phyloP scores from a whole-genome alignment of 2,329 filamentous ascomycete species.

The Cryphonectria japonica region DNA sequence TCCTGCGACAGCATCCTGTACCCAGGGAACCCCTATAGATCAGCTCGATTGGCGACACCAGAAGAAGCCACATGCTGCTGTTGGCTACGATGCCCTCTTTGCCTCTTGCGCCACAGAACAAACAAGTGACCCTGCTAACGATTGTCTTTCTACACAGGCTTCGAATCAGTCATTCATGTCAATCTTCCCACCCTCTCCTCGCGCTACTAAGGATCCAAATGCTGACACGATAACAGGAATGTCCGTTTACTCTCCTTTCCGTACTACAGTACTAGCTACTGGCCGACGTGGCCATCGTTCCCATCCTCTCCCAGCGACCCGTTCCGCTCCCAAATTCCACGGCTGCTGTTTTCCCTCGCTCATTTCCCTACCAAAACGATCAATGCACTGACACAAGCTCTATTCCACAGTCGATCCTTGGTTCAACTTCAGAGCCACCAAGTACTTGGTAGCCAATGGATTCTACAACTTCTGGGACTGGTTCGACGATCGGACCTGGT shows the following conservation, averaged over 20 bases:
- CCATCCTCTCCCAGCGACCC: not conserved
- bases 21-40: not conserved
- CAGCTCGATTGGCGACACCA: not conserved
- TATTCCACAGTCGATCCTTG: constrained; percentile 76
- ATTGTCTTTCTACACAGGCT: constrained; percentile 62
- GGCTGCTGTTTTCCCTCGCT: constrained; percentile 50
- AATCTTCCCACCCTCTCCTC: constrained; percentile 42
- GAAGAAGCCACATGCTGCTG: not conserved
- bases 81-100: not conserved
- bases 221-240: not conserved
- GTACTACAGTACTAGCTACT: not conserved
- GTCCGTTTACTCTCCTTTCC: not conserved
- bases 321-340: not conserved
- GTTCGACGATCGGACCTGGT: constrained; percentile 99
- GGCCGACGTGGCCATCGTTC: not conserved
- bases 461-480: constrained; percentile 99
- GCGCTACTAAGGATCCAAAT: not conserved
- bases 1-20: not conserved
- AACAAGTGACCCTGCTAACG: constrained; percentile 38
- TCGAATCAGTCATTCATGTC: constrained; percentile 99
- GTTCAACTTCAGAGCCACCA: constrained; percentile 99
- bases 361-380: constrained; percentile 10
- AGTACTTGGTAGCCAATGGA: constrained; percentile 94
- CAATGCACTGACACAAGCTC: constrained; percentile 35
- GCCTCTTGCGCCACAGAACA: not conserved